Evolutionary conservation across 495 filamentous ascomycete genomes (phyloP).

Genomic region (Neurospora terricola): DNA sequence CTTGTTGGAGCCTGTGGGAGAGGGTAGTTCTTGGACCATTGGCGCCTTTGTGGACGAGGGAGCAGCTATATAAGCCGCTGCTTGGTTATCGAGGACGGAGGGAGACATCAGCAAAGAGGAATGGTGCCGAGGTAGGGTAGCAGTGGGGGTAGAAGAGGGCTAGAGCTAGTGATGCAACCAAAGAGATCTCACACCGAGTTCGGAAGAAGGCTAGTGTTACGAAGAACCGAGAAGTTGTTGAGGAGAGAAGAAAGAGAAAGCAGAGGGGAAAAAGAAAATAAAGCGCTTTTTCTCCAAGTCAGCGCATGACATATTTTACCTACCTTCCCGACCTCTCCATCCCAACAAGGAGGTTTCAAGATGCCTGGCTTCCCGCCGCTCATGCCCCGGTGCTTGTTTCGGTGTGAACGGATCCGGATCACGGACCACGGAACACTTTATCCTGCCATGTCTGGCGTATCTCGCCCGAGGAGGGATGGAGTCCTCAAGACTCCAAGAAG

Average conservation of each 20-base stretch:
- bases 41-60: not conserved
- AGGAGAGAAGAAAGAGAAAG: not conserved
- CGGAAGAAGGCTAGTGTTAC: not conserved
- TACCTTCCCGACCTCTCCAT: not conserved
- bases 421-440: not conserved
- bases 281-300: not conserved
- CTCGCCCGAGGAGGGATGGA: not conserved
- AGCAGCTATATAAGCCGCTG: constrained; percentile 2
- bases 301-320: not conserved
- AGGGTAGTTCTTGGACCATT: not conserved
- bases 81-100: constrained; percentile 7
- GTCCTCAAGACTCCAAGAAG: not conserved
- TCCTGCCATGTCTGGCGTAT: not conserved
- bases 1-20: constrained; percentile 6
- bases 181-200: not conserved
- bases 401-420: not conserved
- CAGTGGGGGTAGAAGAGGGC: not conserved
- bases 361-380: not conserved
- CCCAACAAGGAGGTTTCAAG: not conserved
- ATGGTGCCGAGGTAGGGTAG: not conserved
- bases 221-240: not conserved
- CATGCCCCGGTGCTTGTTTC: not conserved
- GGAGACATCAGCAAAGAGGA: constrained; percentile 6
- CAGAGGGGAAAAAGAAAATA: not conserved
- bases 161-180: not conserved